A percentile compares a stretch with the other conserved stretches of the same genome.
phyloP scores from a whole-genome alignment of 1,284 basidiomycete genomes.

The Leccinum insolens region DNA sequence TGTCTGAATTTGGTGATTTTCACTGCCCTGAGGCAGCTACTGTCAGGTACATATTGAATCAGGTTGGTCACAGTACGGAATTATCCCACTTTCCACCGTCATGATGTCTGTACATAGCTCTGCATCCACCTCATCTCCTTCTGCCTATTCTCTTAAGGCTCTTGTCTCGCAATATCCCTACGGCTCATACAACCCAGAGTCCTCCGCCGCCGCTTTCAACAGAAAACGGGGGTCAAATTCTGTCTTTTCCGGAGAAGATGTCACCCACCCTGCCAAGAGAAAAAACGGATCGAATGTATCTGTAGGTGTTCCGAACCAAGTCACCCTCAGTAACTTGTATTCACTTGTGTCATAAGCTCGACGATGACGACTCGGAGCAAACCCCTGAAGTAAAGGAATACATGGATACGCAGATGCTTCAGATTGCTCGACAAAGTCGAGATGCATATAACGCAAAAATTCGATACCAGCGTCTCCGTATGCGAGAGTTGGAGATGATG shows the following conservation, averaged over 20 bases:
- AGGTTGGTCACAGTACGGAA: too few species aligned
- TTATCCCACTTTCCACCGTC: background rate
- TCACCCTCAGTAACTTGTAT: background rate
- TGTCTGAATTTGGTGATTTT: too few species aligned
- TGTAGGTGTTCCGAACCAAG: too few species aligned
- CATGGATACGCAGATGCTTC: background rate
- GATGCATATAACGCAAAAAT: background rate
- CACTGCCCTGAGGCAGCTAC: too few species aligned
- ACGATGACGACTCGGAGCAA: background rate
- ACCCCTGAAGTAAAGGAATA: background rate
- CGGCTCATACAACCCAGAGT: background rate
- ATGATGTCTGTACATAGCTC: background rate
- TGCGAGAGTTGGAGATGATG: background rate
- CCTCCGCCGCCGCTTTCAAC: background rate
- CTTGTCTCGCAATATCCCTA: background rate
- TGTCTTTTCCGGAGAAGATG: too few species aligned
- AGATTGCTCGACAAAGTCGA: background rate
- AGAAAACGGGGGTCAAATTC: background rate
- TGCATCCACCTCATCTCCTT: background rate
- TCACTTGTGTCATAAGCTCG: background rate
- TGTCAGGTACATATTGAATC: too few species aligned
- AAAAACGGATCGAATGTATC: background rate
- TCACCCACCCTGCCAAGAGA: background rate
- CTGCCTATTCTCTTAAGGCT: background rate
- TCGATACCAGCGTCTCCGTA: background rate